Base-by-base conservation (phyloP, 2,329 filamentous ascomycete genomes). In the Colletotrichum sp. region DNA sequence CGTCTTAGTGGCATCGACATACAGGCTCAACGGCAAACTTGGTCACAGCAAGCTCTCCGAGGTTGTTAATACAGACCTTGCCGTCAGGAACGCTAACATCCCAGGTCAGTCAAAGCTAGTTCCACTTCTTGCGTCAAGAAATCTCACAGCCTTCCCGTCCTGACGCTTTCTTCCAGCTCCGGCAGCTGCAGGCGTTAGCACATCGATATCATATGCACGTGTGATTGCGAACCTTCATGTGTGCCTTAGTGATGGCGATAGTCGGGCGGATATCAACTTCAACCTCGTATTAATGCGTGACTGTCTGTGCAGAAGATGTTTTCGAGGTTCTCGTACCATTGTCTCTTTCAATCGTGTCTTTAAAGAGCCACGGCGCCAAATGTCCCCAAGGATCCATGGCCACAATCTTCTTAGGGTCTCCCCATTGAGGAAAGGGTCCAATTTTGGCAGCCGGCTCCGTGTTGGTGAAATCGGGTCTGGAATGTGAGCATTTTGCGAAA, bases 1-100 rank as follows among this genome's bases (percentile, higher is more conserved):
- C 15, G 21, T 13, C 15, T 21, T 78, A 78, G 78, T 80, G 26
- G 36, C 88, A 81, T 79, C 87, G 86, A 86, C 91, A 87, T 78
- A 95, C 96, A 28, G 97, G 97, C 84, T 99, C 97, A 24, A 98
- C 97, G 5, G 97, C 97, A 78, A 99, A 95, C 84, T 99, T 99
- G 64, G 97, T 99, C 7, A 99, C 97, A 36, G 94, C 94, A 48
- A 99, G 89, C 83, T 99, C 97, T 71, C 97, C 97, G 4, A 87
- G 86, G n/a, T 92, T 89, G 81, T 98, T 98, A 69, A 99, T 84
- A 81, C 96, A 96, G 60, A 99, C 95, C 82, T 96, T 97, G 67
- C 97, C 96, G 83, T 99, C 97, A 0, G 90, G 90, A 4, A 91
- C 84, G 72, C 89, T 91, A 28, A 30, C 18, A 21, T 52, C 15